Percentiles rank a stretch among this genome's conserved stretches.
Conservation (phyloP, 495 filamentous ascomycete species). For the Friedmanniomyces endolithicus region DNA sequence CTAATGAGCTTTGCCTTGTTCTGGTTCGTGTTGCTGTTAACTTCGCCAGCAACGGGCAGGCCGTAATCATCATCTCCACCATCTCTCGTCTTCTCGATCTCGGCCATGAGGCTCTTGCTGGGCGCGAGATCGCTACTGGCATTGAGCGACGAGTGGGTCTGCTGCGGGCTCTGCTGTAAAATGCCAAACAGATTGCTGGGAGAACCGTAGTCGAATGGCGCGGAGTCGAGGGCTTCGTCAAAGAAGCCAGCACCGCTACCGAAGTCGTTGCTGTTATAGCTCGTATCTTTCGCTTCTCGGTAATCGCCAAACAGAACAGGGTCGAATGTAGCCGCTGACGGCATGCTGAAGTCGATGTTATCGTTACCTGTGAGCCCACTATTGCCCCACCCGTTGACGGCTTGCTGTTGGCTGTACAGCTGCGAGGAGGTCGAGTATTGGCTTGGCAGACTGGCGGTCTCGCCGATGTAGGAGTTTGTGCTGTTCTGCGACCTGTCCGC, state of each 20-base stretch:
- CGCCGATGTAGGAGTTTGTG: background rate
- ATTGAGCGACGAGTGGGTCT: constrained; percentile 44
- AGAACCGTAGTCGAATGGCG: constrained; percentile 13
- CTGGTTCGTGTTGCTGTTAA: constrained; percentile 26
- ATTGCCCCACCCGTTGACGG: constrained; percentile 37
- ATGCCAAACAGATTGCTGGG: constrained; percentile 21
- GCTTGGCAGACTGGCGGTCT: background rate
- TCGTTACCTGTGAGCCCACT: constrained; percentile 27
- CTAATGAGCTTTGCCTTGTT: constrained; percentile 55
- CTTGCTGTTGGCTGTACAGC: constrained; percentile 23
- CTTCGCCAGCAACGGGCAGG: constrained; percentile 34
- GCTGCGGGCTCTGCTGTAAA: constrained; percentile 17
- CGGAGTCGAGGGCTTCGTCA: constrained; percentile 70
- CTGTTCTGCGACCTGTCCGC: constrained; percentile 19
- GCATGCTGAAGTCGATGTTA: constrained; percentile 7
- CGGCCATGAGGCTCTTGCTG: constrained; percentile 55
- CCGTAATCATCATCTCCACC: constrained; percentile 55
- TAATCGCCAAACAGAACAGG: constrained; percentile 88
- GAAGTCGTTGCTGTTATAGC: constrained; percentile 45
- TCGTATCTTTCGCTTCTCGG: constrained; percentile 74
- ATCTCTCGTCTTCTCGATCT: constrained; percentile 58
- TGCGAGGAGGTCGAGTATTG: constrained; percentile 16
- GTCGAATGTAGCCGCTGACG: constrained; percentile 45
- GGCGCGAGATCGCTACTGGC: constrained; percentile 39
- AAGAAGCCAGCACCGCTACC: constrained; percentile 66